A percentile compares a stretch with the other conserved stretches of the same genome.
Conservation (phyloP, 768 basidiomycete genomes). For the Lyophyllum semitale region DNA sequence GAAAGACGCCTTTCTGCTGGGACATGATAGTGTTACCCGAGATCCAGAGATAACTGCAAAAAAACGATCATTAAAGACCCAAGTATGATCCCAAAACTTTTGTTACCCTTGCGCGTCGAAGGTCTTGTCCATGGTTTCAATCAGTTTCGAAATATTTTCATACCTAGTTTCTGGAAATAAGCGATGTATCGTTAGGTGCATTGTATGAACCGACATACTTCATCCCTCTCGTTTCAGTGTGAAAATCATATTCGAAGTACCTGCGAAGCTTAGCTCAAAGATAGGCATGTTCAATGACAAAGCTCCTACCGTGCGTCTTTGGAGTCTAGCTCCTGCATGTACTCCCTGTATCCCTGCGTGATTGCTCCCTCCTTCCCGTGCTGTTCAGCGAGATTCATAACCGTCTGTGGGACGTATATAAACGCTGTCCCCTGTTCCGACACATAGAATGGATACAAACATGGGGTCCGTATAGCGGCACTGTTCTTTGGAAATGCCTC, state of each 20-base stretch:
- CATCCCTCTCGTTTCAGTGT: conserved; percentile 93
- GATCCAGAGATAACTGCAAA: conserved; percentile 76
- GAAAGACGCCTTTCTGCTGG: conserved; percentile 83
- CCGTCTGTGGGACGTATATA: conserved; percentile 46
- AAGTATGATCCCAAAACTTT: background rate
- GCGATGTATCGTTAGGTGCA: background rate
- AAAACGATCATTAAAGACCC: conserved; percentile 2
- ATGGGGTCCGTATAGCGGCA: conserved; percentile 75
- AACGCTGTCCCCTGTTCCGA: background rate
- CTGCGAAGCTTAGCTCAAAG: conserved; percentile 32
- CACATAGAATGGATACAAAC: conserved; percentile 38
- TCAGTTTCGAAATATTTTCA: conserved; percentile 85
- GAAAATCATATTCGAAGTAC: conserved; percentile 90
- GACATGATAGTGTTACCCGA: conserved; percentile 70
- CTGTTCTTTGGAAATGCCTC: conserved; percentile 71
- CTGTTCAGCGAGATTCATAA: conserved; percentile 90
- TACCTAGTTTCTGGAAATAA: conserved; percentile 50
- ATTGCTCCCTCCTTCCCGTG: conserved; percentile 85
- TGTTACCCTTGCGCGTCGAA: conserved; percentile 82
- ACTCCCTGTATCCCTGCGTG: conserved; percentile 76
- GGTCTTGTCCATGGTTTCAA: conserved; percentile 64
- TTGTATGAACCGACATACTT: conserved; percentile 50
- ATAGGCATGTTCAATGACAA: background rate
- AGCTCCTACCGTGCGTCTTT: conserved; percentile 58
- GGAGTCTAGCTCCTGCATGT: conserved; percentile 55